Evolutionary conservation across 345 rosid genomes (phyloP).

Genomic region (Gossypium arboreum): DNA sequence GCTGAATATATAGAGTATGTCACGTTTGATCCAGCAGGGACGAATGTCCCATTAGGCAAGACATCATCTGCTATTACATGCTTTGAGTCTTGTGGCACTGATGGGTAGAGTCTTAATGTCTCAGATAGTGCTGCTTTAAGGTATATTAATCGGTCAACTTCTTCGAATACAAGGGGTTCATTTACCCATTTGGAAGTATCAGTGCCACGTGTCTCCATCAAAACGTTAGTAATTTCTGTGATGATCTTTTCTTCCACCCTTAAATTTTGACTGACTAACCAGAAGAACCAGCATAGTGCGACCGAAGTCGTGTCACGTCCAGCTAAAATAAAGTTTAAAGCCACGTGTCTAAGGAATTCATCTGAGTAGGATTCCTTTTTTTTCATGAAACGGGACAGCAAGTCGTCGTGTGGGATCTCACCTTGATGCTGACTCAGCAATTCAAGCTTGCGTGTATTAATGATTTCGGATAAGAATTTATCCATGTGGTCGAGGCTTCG

Average conservation of each 20-base stretch:
- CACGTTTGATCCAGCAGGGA: slow-evolving; percentile 60
- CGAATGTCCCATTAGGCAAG: slow-evolving; percentile 56
- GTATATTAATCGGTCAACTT: slow-evolving; percentile 54
- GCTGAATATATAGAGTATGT: slow-evolving; percentile 67
- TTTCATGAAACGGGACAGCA: slow-evolving; percentile 70
- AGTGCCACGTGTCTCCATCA: slow-evolving; percentile 53
- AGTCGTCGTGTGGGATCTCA: slow-evolving; percentile 50
- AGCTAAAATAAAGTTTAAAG: slow-evolving; percentile 72
- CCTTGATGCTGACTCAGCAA: slow-evolving; percentile 29
- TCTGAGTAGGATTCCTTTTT: slow-evolving; percentile 64
- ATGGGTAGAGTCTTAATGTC: slow-evolving; percentile 68
- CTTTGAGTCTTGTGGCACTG: slow-evolving; percentile 75
- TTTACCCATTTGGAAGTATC: slow-evolving; percentile 41
- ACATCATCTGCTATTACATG: slow-evolving; percentile 53
- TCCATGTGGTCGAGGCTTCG: slow-evolving; percentile 55
- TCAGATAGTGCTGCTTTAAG: slow-evolving; percentile 72
- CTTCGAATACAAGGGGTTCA: slow-evolving; percentile 57
- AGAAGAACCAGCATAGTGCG: slow-evolving; percentile 76
- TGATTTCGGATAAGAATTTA: slow-evolving; percentile 51
- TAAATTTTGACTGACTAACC: slow-evolving; percentile 49
- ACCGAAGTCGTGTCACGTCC: slow-evolving; percentile 86
- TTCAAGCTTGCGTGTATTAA: slow-evolving; percentile 56
- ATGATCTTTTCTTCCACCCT: slow-evolving; percentile 56
- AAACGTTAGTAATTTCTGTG: slow-evolving; percentile 49
- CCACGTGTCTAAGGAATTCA: slow-evolving; percentile 58